Percentiles rank a stretch among this genome's conserved stretches.
Conservation (phyloP, 108 stramenopile species). For the Thalassiosira profunda region DNA sequence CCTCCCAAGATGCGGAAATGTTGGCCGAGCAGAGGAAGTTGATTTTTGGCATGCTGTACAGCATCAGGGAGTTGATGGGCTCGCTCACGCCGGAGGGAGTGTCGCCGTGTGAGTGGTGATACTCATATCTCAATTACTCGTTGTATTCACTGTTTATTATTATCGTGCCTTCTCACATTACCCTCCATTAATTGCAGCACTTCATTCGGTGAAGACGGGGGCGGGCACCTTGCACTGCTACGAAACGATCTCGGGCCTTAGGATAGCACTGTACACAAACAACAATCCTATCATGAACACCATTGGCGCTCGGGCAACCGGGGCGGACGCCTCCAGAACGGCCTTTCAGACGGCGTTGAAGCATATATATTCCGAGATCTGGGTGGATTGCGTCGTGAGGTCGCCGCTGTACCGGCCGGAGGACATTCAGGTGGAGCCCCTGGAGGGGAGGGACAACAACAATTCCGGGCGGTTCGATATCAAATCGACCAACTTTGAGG, state of each 20-base stretch:
- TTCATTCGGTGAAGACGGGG: constrained; percentile 85
- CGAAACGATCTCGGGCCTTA: constrained; percentile 82
- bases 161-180: background rate
- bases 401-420: constrained; percentile 82
- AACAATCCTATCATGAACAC: constrained; percentile 53
- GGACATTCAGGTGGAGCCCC: constrained; percentile 42
- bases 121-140: background rate
- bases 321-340: constrained; percentile 36
- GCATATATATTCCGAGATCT: constrained; percentile 88
- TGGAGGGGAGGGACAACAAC: constrained; percentile 3
- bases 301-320: constrained; percentile 30
- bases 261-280: constrained; percentile 86
- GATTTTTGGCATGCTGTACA: constrained; percentile 93
- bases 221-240: constrained; percentile 82
- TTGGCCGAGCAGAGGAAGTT: constrained; percentile 87
- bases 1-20: constrained; percentile 62
- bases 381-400: constrained; percentile 85
- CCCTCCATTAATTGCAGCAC: constrained; percentile 14
- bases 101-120: constrained; percentile 19
- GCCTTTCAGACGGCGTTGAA: constrained; percentile 70
- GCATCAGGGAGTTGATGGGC: constrained; percentile 79
- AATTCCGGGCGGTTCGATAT: constrained; percentile 52
- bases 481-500: constrained; percentile 82
- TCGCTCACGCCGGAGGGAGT: constrained; percentile 68
- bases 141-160: background rate